phyloP scores from a whole-genome alignment of 2,329 filamentous ascomycete genomes.

The Fusarium papillatum region DNA sequence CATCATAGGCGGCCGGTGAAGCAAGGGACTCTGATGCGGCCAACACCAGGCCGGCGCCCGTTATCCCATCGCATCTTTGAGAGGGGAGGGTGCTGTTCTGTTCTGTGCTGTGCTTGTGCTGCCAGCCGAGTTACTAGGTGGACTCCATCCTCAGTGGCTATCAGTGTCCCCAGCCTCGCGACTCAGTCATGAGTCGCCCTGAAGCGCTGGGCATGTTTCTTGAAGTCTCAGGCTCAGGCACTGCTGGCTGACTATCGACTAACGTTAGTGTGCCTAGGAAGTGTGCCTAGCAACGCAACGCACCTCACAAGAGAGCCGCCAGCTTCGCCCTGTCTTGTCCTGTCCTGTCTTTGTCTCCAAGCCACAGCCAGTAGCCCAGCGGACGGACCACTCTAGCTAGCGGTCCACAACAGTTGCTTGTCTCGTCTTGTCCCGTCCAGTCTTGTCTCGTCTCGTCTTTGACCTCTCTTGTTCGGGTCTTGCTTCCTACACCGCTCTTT shows the following conservation, averaged over 20 bases:
- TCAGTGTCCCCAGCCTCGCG: slow-evolving; percentile 20
- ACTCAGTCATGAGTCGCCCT: slow-evolving; percentile 8
- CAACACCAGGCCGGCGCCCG: slow-evolving; percentile 5
- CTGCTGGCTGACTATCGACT: neutral
- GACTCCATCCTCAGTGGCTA: neutral
- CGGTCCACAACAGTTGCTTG: slow-evolving; percentile 34
- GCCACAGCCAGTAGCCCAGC: slow-evolving; percentile 36
- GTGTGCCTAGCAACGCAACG: slow-evolving; percentile 8
- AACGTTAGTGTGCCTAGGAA: slow-evolving; percentile 10
- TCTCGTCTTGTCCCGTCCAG: slow-evolving; percentile 36
- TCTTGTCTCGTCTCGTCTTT: slow-evolving; percentile 37
- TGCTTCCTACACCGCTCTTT: slow-evolving; percentile 45
- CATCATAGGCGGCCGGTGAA: slow-evolving; percentile 37
- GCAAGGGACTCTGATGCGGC: slow-evolving; percentile 41
- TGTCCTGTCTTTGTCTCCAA: slow-evolving; percentile 34
- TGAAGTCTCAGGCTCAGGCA: slow-evolving; percentile 35
- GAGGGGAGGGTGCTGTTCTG: neutral
- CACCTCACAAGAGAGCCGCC: slow-evolving; percentile 6
- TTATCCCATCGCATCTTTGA: neutral
- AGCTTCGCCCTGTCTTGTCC: slow-evolving; percentile 2
- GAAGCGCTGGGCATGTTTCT: slow-evolving; percentile 25
- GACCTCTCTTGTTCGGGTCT: slow-evolving; percentile 35
- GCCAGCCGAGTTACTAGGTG: neutral
- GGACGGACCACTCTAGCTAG: slow-evolving; percentile 18
- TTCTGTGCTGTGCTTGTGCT: neutral